These are phyloP conservation scores for Oryza brachyantha DNA, from an alignment of 176 grass and related monocot species.

Conservation along the genomic window DNA sequence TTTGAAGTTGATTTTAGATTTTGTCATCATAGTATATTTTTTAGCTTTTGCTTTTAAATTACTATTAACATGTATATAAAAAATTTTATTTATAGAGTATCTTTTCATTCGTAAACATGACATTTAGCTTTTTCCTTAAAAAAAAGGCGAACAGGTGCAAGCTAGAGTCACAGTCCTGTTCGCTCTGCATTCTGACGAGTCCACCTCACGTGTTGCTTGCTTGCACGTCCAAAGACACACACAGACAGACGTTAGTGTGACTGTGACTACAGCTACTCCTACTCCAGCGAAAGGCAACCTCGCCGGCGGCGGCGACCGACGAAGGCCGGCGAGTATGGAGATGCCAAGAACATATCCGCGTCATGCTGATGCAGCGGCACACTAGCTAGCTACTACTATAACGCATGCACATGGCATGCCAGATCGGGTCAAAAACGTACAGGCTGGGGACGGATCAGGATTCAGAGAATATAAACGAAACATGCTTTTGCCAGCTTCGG, in stretches of 20 bases:
- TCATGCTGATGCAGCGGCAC: neutral
- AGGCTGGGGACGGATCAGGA: constrained; percentile 1
- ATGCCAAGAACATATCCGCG: neutral
- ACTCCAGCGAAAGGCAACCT: too few species aligned
- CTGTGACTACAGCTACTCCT: neutral
- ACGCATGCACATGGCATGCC: constrained; percentile 15
- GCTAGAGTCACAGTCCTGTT: too few species aligned
- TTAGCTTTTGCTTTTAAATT: too few species aligned
- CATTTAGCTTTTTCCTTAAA: too few species aligned
- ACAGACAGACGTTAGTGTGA: neutral
- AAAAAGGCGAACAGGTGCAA: too few species aligned
- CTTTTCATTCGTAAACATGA: too few species aligned
- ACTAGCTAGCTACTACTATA: neutral
- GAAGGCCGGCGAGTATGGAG: neutral
- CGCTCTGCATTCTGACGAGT: too few species aligned
- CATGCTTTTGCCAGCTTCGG: constrained; percentile 30
- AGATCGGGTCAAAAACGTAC: constrained; percentile 30
- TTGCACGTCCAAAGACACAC: neutral
- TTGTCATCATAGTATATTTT: too few species aligned
- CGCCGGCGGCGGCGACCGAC: too few species aligned
- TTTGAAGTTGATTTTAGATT: too few species aligned
- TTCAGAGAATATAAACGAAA: neutral
- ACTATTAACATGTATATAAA: too few species aligned
- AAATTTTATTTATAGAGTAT: too few species aligned
- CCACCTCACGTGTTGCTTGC: neutral